phyloP scores from a whole-genome alignment of 805 yeast species.

The Metschnikowia chrysomelidarum region DNA sequence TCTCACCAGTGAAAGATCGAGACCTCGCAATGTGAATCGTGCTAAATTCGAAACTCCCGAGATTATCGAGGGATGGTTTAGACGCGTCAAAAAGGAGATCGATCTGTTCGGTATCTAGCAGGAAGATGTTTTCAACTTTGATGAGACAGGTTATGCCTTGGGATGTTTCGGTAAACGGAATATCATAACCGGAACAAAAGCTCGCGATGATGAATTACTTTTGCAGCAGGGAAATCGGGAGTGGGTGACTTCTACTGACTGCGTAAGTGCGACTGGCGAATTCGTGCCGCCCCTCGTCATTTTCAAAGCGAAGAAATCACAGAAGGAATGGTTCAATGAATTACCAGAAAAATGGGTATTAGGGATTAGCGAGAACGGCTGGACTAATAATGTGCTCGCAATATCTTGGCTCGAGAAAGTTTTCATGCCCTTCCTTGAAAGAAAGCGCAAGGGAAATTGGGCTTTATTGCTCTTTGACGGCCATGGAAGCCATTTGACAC shows the following conservation, averaged over 20 bases:
- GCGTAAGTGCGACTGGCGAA: conserved; percentile 1
- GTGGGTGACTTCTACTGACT: conserved; percentile 1
- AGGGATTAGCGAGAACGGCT: neutral
- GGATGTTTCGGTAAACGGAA: neutral
- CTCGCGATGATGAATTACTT: conserved; percentile 1
- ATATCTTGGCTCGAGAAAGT: neutral
- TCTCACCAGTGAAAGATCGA: neutral
- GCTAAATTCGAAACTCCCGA: conserved; percentile 2
- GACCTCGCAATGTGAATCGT: neutral
- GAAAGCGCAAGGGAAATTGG: neutral
- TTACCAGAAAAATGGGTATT: conserved; percentile 1
- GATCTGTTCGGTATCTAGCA: conserved; percentile 1
- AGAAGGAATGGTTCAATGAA: conserved; percentile 1
- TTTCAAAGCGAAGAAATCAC: conserved; percentile 1
- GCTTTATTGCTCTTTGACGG: conserved; percentile 1
- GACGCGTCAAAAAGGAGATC: conserved; percentile 2
- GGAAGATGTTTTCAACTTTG: conserved; percentile 3
- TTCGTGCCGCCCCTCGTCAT: conserved; percentile 1
- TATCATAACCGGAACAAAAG: neutral
- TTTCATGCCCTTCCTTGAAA: neutral
- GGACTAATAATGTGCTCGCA: neutral
- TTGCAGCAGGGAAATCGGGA: conserved; percentile 1
- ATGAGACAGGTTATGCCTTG: conserved; percentile 3
- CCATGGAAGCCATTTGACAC: conserved; percentile 1
- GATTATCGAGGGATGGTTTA: conserved; percentile 1